Percentiles rank a stretch among this genome's conserved stretches.
These are phyloP conservation scores for Groenewaldozyma salmanticensis DNA, from an alignment of 805 yeast genomes.

Conservation along the genomic window DNA sequence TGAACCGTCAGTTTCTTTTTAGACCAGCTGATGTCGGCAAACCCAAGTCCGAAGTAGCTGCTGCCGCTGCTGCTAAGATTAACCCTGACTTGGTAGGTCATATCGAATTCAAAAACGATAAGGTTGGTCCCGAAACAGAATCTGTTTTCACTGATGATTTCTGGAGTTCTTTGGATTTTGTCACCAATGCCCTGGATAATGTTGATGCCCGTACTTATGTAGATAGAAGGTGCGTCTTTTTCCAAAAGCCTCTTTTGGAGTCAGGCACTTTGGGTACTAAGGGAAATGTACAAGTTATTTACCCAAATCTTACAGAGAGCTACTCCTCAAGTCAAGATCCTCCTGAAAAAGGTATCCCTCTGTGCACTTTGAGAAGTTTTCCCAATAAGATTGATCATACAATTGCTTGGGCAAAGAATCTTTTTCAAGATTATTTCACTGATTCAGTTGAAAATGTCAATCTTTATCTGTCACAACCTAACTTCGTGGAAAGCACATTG, in stretches of 20 bases:
- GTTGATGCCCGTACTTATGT: conserved; percentile 97
- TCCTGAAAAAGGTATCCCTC: conserved; percentile 94
- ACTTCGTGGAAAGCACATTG: conserved; percentile 82
- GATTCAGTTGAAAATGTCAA: conserved; percentile 94
- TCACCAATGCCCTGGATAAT: conserved; percentile 94
- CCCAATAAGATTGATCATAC: conserved; percentile 98
- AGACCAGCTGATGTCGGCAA: conserved; percentile 91
- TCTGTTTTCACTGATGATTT: conserved; percentile 72
- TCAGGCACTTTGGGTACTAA: conserved; percentile 97
- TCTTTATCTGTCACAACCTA: conserved; percentile 80
- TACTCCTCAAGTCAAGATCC: conserved; percentile 97
- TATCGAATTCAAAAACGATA: conserved; percentile 68
- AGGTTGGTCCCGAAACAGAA: conserved; percentile 92
- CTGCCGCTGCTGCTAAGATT: conserved; percentile 72
- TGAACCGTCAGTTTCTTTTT: conserved; percentile 93
- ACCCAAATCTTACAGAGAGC: conserved; percentile 89
- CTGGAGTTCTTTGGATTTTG: conserved; percentile 79
- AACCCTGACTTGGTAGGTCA: conserved; percentile 75
- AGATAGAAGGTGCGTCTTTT: conserved; percentile 93
- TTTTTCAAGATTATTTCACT: conserved; percentile 83
- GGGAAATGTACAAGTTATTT: conserved; percentile 94
- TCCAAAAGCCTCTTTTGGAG: conserved; percentile 81
- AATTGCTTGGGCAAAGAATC: conserved; percentile 96
- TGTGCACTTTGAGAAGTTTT: conserved; percentile 94
- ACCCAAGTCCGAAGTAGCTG: conserved; percentile 84